These are phyloP conservation scores for Curvularia eragrostidis DNA, from an alignment of 2,329 filamentous ascomycete species.

Conservation along the genomic window DNA sequence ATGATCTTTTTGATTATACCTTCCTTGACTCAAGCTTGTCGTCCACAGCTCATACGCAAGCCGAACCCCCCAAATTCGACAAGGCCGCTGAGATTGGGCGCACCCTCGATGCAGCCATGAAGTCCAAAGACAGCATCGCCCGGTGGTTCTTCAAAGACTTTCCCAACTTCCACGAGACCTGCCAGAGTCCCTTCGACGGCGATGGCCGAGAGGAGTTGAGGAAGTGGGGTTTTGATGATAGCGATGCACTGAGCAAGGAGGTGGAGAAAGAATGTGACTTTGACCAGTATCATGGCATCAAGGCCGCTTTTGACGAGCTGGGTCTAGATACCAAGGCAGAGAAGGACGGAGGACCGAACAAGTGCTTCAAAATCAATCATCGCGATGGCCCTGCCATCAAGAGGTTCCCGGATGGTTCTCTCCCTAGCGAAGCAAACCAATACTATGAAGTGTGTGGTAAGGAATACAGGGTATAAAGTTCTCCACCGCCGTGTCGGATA, in stretches of 20 bases:
- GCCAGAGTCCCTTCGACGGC: conserved; percentile 15
- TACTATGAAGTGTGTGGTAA: conserved; percentile 20
- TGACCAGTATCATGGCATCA: conserved; percentile 17
- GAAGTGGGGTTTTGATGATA: conserved; percentile 22
- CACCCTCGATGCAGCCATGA: conserved; percentile 15
- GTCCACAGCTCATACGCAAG: neutral
- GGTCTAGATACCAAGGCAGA: conserved; percentile 13
- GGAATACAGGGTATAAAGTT: conserved; percentile 8
- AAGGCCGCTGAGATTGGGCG: conserved; percentile 11
- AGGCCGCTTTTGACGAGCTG: conserved; percentile 16
- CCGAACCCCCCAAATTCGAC: conserved; percentile 5
- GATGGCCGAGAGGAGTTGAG: conserved; percentile 13
- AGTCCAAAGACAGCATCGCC: conserved; percentile 15
- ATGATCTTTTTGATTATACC: neutral
- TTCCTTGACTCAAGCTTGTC: neutral
- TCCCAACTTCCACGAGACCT: conserved; percentile 9
- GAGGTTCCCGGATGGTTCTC: conserved; percentile 12
- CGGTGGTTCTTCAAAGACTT: conserved; percentile 20
- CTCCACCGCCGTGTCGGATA: neutral
- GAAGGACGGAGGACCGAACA: conserved; percentile 19
- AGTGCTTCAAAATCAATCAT: conserved; percentile 19
- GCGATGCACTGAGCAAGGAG: conserved; percentile 2
- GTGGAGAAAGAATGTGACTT: conserved; percentile 21
- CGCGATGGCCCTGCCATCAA: conserved; percentile 15
- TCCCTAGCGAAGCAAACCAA: conserved; percentile 13